phyloP scores from a whole-genome alignment of 768 basidiomycete species.

The Tricholoma flavovirens region DNA sequence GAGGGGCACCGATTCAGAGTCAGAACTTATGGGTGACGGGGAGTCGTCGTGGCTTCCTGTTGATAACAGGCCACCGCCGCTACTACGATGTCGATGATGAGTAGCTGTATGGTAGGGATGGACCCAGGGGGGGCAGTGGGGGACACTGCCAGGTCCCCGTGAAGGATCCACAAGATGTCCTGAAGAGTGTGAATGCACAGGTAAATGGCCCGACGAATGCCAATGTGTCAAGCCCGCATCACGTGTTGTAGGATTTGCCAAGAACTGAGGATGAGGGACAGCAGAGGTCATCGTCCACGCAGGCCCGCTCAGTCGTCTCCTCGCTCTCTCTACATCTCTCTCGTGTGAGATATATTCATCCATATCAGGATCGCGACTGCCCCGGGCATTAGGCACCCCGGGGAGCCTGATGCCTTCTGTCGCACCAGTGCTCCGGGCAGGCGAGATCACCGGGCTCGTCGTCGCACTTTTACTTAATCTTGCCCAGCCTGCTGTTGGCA shows the following conservation, averaged over 20 bases:
- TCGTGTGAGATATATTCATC: constrained; percentile 20
- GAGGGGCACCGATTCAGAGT: constrained; percentile 46
- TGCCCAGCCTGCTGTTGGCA: constrained; percentile 11
- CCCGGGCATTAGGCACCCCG: constrained; percentile 32
- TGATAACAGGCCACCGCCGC: constrained; percentile 9
- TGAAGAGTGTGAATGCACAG: constrained; percentile 33
- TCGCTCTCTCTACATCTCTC: constrained; percentile 20
- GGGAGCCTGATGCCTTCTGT: constrained; percentile 35
- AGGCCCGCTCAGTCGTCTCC: constrained; percentile 50
- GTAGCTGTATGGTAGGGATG: constrained; percentile 42
- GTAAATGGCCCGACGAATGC: not conserved
- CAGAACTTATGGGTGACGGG: constrained; percentile 66
- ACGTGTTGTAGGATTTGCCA: constrained; percentile 13
- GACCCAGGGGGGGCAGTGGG: constrained; percentile 26
- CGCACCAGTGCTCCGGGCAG: constrained; percentile 15
- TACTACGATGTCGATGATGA: constrained; percentile 25
- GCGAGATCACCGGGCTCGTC: constrained; percentile 54
- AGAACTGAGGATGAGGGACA: constrained; percentile 22
- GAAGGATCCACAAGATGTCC: constrained; percentile 34
- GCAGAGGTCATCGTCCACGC: constrained; percentile 47
- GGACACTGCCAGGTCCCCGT: constrained; percentile 20
- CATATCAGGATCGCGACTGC: constrained; percentile 22
- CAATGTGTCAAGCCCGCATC: constrained; percentile 6
- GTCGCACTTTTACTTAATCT: constrained; percentile 58
- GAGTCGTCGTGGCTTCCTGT: constrained; percentile 46